These are phyloP conservation scores for Erucastrum elatum DNA, from an alignment of 345 rosid species.

Conservation along the genomic window DNA sequence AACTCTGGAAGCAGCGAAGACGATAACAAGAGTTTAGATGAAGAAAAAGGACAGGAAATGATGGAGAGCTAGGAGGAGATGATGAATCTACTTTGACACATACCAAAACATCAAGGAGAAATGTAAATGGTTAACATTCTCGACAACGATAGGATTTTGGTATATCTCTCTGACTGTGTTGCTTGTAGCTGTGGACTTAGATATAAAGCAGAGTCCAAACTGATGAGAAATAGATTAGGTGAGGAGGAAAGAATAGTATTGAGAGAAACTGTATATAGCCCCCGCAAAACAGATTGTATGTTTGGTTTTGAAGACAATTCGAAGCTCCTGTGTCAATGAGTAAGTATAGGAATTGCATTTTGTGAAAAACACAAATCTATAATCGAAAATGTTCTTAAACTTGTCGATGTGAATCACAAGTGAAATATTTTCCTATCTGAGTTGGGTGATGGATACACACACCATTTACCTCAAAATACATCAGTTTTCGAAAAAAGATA, in stretches of 20 bases:
- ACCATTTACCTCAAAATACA: too few relatives aligned
- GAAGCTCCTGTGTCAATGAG: neutral
- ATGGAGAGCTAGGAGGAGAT: neutral
- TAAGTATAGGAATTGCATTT: neutral
- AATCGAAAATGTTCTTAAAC: neutral
- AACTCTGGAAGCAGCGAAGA: slow-evolving; percentile 28
- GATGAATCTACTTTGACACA: slow-evolving; percentile 2
- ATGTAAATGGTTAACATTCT: slow-evolving; percentile 10
- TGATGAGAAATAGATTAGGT: slow-evolving; percentile 1
- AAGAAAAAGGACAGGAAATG: slow-evolving; percentile 26
- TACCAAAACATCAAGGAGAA: neutral
- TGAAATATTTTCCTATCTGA: neutral
- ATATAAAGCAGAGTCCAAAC: neutral
- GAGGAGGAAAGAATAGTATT: neutral
- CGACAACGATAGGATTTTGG: neutral
- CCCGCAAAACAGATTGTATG: neutral
- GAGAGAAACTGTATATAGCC: neutral
- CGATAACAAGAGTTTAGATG: slow-evolving; percentile 38
- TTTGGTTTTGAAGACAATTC: neutral
- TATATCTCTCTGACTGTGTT: neutral
- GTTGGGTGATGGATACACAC: neutral
- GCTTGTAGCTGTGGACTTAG: neutral
- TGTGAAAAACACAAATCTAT: neutral
- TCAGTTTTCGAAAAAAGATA: too few relatives aligned
- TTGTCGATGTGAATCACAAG: neutral